phyloP scores from a whole-genome alignment of 139 green algal genomes.

The Auxenochlorella pyrenoidosa region DNA sequence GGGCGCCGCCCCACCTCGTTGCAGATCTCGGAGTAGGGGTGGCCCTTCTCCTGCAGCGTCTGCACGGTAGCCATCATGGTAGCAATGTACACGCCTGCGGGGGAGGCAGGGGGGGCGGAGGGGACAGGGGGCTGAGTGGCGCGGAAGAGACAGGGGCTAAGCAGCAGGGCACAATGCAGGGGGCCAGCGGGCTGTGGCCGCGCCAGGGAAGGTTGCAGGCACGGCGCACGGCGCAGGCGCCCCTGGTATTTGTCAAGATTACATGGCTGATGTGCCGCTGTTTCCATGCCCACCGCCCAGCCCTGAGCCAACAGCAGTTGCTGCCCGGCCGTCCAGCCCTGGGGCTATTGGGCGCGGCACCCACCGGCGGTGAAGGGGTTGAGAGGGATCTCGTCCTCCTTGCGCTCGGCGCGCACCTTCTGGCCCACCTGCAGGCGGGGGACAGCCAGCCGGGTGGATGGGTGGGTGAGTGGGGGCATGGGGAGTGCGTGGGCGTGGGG shows the following conservation, averaged over 20 bases:
- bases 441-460: background rate
- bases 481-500: too few species aligned
- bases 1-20: constrained; percentile 88
- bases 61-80: constrained; percentile 98
- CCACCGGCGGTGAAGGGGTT: constrained; percentile 96
- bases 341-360: background rate
- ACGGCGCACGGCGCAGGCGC: too few species aligned
- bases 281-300: too few species aligned
- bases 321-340: too few species aligned
- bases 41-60: constrained; percentile 92
- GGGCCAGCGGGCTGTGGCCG: too few species aligned
- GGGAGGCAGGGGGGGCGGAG: background rate
- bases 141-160: too few species aligned
- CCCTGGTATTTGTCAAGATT: too few species aligned
- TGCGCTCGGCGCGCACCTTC: constrained; percentile 85
- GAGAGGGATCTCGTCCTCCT: constrained; percentile 91
- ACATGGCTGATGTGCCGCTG: too few species aligned
- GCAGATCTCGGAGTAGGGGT: constrained; percentile 99
- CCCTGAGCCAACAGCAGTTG: background rate
- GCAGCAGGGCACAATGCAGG: too few species aligned
- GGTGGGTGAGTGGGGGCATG: background rate
- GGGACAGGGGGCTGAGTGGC: background rate
- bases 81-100: constrained; percentile 95
- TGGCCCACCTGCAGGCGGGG: constrained; percentile 79
- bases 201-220: too few species aligned